phyloP scores from a whole-genome alignment of 2,329 filamentous ascomycete genomes.

The Sporothrix brasiliensis region DNA sequence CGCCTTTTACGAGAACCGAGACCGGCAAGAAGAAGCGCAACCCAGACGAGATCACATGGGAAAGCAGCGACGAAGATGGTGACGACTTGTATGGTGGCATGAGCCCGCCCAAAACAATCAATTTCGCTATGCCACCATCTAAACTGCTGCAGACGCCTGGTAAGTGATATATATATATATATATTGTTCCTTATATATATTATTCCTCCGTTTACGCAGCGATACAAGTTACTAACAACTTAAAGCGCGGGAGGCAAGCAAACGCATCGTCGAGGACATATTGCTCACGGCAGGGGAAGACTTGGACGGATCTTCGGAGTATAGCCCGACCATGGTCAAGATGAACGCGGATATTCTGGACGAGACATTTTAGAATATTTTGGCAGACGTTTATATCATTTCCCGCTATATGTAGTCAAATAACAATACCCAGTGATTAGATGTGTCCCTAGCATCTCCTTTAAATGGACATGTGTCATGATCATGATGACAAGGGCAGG shows the following conservation, averaged over 20 bases:
- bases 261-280: slow-evolving; percentile 78
- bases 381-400: neutral
- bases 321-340: slow-evolving; percentile 67
- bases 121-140: slow-evolving; percentile 77
- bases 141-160: slow-evolving; percentile 79
- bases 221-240: neutral
- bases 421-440: neutral
- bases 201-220: neutral
- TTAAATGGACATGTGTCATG: too few species aligned
- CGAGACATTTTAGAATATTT: slow-evolving; percentile 55
- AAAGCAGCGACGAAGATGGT: slow-evolving; percentile 70
- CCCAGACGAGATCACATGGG: slow-evolving; percentile 68
- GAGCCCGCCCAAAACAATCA: slow-evolving; percentile 92
- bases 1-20: slow-evolving; percentile 28
- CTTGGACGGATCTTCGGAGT: slow-evolving; percentile 58
- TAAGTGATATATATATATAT: slow-evolving; percentile 45
- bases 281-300: slow-evolving; percentile 73
- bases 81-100: slow-evolving; percentile 67
- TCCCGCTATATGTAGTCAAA: neutral
- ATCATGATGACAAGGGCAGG: slow-evolving; percentile 28
- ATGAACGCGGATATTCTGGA: slow-evolving; percentile 65
- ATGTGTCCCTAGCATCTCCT: neutral
- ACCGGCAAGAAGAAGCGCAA: slow-evolving; percentile 40
- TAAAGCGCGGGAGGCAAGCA: slow-evolving; percentile 75
- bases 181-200: slow-evolving; percentile 2